Conservation (phyloP, 225 moss, liverwort and hornwort species). For the Polytrichum formosum region DNA sequence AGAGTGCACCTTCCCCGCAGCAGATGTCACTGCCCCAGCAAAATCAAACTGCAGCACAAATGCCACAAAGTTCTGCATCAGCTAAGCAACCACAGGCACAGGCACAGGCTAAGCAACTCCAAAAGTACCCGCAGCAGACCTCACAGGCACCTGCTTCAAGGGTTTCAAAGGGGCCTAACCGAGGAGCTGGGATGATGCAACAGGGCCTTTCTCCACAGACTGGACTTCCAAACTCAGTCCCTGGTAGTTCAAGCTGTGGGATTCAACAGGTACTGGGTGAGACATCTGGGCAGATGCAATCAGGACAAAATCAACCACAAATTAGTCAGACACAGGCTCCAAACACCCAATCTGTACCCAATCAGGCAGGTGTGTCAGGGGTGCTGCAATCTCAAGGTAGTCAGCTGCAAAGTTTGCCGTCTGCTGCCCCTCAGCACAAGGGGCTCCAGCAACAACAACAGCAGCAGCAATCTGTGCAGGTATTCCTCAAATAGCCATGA, state of each 20-base stretch:
- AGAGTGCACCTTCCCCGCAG: constrained; percentile 16
- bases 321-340: constrained; percentile 22
- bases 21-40: constrained; percentile 15
- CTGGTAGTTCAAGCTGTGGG: constrained; percentile 15
- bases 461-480: constrained; percentile 34
- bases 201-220: constrained; percentile 18
- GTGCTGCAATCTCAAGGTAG: constrained; percentile 11
- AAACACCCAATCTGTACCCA: constrained; percentile 18
- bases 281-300: constrained; percentile 19
- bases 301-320: constrained; percentile 21
- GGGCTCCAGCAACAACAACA: constrained; percentile 27
- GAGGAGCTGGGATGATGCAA: constrained; percentile 24
- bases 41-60: constrained; percentile 18
- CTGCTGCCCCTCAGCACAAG: constrained; percentile 15
- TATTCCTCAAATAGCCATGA: constrained; percentile 4
- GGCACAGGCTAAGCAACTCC: constrained; percentile 12
- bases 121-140: constrained; percentile 14
- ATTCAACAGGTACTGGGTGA: constrained; percentile 18
- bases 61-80: constrained; percentile 21
- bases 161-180: constrained; percentile 20
- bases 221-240: constrained; percentile 10
- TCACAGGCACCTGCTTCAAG: constrained; percentile 17
- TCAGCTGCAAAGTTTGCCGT: constrained; percentile 9
- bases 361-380: constrained; percentile 4
- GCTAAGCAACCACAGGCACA: constrained; percentile 20